Conservation (phyloP, 192 early-diverging fungal species). For the Oehlia diaphana region DNA sequence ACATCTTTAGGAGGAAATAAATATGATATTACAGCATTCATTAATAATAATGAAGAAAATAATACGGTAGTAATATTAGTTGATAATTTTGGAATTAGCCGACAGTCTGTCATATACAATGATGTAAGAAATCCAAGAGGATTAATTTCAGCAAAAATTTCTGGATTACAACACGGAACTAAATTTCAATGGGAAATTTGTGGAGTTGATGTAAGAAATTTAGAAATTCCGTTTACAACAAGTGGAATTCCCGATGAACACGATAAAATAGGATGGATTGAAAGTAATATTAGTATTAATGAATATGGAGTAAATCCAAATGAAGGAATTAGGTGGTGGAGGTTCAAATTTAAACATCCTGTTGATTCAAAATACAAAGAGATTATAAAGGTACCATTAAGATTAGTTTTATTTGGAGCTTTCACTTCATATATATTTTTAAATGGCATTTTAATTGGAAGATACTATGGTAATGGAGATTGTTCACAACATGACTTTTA, state of each 20-base stretch:
- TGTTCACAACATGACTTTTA: slow-evolving; percentile 70
- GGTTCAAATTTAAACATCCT: slow-evolving; percentile 27
- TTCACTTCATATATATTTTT: slow-evolving; percentile 69
- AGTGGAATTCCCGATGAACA: slow-evolving; percentile 77
- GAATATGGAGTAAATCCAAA: slow-evolving; percentile 25
- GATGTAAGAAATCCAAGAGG: slow-evolving; percentile 78
- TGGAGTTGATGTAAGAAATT: slow-evolving; percentile 71
- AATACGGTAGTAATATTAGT: slow-evolving; percentile 72
- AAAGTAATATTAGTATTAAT: slow-evolving; percentile 23
- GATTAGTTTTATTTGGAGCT: slow-evolving; percentile 64
- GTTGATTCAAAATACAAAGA: neutral
- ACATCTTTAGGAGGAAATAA: slow-evolving; percentile 53
- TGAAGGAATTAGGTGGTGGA: slow-evolving; percentile 44
- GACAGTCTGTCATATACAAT: slow-evolving; percentile 70
- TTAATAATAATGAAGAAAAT: slow-evolving; percentile 45
- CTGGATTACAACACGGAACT: slow-evolving; percentile 50
- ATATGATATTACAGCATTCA: slow-evolving; percentile 52
- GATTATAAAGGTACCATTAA: slow-evolving; percentile 54
- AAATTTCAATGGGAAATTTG: slow-evolving; percentile 66
- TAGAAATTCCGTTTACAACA: slow-evolving; percentile 58
- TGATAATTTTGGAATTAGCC: slow-evolving; percentile 74
- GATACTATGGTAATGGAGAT: slow-evolving; percentile 70
- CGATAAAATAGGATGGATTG: slow-evolving; percentile 43
- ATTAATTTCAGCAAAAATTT: slow-evolving; percentile 61
- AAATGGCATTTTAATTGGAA: slow-evolving; percentile 65